These are phyloP conservation scores for Astrephomene gubernaculifera DNA, from an alignment of 139 green algal genomes.

Conservation along the genomic window DNA sequence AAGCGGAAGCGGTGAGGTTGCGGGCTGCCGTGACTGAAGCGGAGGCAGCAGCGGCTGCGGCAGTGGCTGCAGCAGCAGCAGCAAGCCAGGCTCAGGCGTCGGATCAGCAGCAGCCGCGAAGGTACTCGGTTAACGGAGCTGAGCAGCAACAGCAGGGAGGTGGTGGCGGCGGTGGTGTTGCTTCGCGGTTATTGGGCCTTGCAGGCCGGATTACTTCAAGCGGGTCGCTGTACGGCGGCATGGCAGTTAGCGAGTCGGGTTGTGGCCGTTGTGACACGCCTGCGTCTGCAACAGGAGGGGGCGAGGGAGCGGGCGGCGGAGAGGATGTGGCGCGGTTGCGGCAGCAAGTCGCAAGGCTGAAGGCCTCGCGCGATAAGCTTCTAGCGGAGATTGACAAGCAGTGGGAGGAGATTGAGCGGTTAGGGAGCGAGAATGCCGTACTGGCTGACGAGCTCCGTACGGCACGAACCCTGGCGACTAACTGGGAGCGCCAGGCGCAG, in stretches of 20 bases:
- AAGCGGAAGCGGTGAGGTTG: neutral
- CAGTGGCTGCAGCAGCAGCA: neutral
- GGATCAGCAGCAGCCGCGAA: no score
- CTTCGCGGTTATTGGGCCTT: neutral
- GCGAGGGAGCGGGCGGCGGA: neutral
- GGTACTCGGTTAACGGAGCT: no score
- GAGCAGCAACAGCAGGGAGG: no score
- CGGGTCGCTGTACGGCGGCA: slow-evolving; percentile 3
- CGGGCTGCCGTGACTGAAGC: neutral
- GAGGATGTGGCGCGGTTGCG: slow-evolving; percentile 25
- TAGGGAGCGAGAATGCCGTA: slow-evolving; percentile 58
- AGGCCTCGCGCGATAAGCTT: slow-evolving; percentile 72
- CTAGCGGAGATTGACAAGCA: slow-evolving; percentile 70
- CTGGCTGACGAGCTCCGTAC: slow-evolving; percentile 51
- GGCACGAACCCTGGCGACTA: slow-evolving; percentile 9
- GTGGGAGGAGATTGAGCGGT: slow-evolving; percentile 69
- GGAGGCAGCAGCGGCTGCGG: neutral
- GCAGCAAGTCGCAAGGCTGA: slow-evolving; percentile 62
- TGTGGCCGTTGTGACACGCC: no score
- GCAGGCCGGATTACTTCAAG: slow-evolving; percentile 4
- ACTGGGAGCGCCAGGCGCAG: slow-evolving; percentile 75
- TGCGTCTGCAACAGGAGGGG: no score
- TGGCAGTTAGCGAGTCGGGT: no score
- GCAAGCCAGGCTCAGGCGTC: no score
- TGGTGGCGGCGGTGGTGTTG: no score